Percentiles rank a stretch among this genome's conserved stretches.
Conservation (phyloP, 108 stramenopile genomes). For the Nitzschia inconspicua region DNA sequence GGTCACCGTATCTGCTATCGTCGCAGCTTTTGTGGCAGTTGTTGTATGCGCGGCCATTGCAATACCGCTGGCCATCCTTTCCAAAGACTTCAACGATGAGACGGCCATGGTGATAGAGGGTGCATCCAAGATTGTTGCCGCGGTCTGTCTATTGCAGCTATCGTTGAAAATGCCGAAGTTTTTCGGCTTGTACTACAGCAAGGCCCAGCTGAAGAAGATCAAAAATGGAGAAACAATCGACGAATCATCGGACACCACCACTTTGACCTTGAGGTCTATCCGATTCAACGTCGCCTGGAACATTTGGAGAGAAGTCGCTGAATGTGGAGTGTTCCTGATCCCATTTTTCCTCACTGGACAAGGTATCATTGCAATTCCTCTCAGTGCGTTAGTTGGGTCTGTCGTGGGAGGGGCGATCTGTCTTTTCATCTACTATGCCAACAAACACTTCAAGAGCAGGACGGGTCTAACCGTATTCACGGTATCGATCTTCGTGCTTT, state of each 20-base stretch:
- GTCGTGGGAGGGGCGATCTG: slow-evolving; percentile 50
- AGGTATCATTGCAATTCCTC: slow-evolving; percentile 57
- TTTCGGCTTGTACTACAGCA: slow-evolving; percentile 62
- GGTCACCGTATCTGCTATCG: slow-evolving; percentile 53
- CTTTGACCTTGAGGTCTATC: slow-evolving; percentile 59
- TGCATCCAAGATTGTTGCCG: slow-evolving; percentile 71
- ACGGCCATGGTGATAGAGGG: slow-evolving; percentile 71
- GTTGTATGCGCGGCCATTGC: slow-evolving; percentile 47
- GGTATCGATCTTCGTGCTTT: slow-evolving; percentile 42
- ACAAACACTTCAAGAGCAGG: slow-evolving; percentile 53
- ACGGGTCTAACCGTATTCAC: slow-evolving; percentile 55
- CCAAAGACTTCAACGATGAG: slow-evolving; percentile 41
- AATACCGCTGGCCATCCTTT: slow-evolving; percentile 61
- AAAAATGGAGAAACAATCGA: slow-evolving; percentile 17
- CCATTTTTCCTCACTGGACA: slow-evolving; percentile 72
- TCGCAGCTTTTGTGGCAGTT: slow-evolving; percentile 55
- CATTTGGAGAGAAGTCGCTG: slow-evolving; percentile 81
- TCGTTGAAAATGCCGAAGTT: slow-evolving; percentile 80
- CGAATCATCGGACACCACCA: slow-evolving; percentile 27
- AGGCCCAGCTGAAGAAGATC: slow-evolving; percentile 17
- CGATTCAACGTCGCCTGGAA: slow-evolving; percentile 88
- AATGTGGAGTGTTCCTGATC: slow-evolving; percentile 81
- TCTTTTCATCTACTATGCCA: slow-evolving; percentile 54
- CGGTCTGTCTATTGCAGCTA: slow-evolving; percentile 63
- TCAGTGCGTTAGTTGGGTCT: slow-evolving; percentile 62